Evolutionary conservation across 179 eudicot species (phyloP).

Genomic region (Patellifolia procumbens): DNA sequence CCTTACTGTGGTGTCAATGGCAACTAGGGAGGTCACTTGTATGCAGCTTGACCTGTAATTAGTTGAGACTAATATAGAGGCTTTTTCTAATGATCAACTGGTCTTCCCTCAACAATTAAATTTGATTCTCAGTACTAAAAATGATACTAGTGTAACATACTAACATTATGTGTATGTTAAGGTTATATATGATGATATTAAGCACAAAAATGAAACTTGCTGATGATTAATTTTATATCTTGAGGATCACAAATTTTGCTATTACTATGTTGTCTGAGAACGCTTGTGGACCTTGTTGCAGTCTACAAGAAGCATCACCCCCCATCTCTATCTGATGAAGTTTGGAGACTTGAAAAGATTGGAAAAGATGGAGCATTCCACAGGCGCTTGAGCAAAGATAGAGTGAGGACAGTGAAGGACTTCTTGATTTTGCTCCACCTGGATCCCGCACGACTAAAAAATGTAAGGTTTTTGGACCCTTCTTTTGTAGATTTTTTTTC

Average conservation of each 20-base stretch:
- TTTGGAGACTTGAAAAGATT: conserved; percentile 85
- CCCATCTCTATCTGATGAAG: conserved; percentile 74
- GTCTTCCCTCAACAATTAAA: neutral
- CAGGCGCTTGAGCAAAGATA: conserved; percentile 68
- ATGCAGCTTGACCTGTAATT: neutral
- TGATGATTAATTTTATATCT: neutral
- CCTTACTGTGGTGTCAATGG: neutral
- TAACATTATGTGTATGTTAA: conserved; percentile 5
- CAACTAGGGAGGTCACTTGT: neutral
- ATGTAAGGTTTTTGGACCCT: conserved; percentile 42
- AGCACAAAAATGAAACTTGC: neutral
- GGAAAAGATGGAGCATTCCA: conserved; percentile 92
- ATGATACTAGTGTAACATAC: no score
- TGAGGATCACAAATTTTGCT: neutral
- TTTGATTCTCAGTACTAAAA: neutral
- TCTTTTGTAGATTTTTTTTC: neutral
- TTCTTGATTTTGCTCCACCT: conserved; percentile 58
- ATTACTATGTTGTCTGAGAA: conserved; percentile 5
- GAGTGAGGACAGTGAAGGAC: conserved; percentile 73
- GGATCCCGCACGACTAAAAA: conserved; percentile 65
- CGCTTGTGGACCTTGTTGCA: conserved; percentile 33
- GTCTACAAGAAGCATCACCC: conserved; percentile 96
- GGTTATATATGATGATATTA: neutral
- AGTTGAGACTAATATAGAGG: neutral
- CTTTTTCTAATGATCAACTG: neutral